These are phyloP conservation scores for Lecanoromycetidae sp. DNA, from an alignment of 2,329 filamentous ascomycete genomes.

Conservation along the genomic window DNA sequence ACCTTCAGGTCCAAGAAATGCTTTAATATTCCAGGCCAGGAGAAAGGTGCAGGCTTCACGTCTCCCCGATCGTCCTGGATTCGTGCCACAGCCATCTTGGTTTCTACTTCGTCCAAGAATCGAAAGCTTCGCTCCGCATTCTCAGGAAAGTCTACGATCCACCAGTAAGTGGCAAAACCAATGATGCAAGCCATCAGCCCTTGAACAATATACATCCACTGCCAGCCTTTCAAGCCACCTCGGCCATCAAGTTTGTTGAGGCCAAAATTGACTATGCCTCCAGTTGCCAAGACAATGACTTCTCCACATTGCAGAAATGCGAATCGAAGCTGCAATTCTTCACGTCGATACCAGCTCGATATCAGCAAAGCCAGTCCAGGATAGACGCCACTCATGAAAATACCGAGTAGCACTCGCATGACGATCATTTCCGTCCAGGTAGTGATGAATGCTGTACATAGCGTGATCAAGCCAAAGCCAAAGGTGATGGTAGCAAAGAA, in stretches of 20 bases:
- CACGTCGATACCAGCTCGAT: constrained; percentile 50
- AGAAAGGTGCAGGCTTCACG: constrained; percentile 44
- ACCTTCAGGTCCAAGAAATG: constrained; percentile 50
- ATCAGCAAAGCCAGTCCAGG: constrained; percentile 35
- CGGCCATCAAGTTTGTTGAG: constrained; percentile 51
- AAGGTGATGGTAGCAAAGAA: constrained; percentile 51
- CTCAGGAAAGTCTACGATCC: constrained; percentile 60
- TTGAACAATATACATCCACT: constrained; percentile 59
- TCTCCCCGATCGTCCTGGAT: constrained; percentile 53
- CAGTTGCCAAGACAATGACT: constrained; percentile 53
- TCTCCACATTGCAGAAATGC: constrained; percentile 53
- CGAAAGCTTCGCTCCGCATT: constrained; percentile 43
- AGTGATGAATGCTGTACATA: constrained; percentile 55
- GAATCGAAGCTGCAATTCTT: constrained; percentile 53
- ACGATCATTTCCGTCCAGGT: constrained; percentile 60
- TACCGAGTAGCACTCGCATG: constrained; percentile 52
- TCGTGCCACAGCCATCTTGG: constrained; percentile 42
- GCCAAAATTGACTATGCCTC: constrained; percentile 55
- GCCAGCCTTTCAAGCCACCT: constrained; percentile 48
- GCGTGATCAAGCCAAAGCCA: constrained; percentile 51
- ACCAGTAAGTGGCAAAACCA: constrained; percentile 52
- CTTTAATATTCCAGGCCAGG: constrained; percentile 41
- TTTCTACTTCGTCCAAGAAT: constrained; percentile 47
- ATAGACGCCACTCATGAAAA: constrained; percentile 39
- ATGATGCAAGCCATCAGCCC: constrained; percentile 39